Percentiles rank a stretch among this genome's conserved stretches.
Conservation (phyloP, 2,329 filamentous ascomycete genomes). For the Paraconiothyrium brasiliense region DNA sequence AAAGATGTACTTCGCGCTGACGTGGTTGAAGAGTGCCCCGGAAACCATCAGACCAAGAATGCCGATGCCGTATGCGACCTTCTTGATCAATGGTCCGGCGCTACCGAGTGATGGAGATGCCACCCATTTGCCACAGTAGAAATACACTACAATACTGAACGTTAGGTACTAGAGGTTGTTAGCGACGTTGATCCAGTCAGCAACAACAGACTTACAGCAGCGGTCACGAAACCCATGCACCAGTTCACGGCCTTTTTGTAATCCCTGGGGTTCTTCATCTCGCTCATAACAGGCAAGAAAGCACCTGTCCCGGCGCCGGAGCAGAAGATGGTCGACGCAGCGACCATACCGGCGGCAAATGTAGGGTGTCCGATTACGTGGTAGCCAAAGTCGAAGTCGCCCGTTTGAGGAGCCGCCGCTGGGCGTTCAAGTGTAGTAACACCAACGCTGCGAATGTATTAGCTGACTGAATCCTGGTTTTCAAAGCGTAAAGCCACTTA, state of each 20-base stretch:
- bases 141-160: slow-evolving; percentile 68
- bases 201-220: slow-evolving; percentile 53
- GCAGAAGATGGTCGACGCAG: slow-evolving; percentile 66
- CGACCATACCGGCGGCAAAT: slow-evolving; percentile 68
- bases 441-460: slow-evolving; percentile 51
- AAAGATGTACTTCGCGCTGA: slow-evolving; percentile 64
- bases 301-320: slow-evolving; percentile 67
- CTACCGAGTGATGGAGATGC: slow-evolving; percentile 68
- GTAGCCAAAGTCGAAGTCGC: slow-evolving; percentile 68
- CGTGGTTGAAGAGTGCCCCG: slow-evolving; percentile 58
- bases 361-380: slow-evolving; percentile 64
- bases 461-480: slow-evolving; percentile 1
- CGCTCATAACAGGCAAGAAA: slow-evolving; percentile 71
- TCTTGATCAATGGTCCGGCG: slow-evolving; percentile 67
- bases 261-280: slow-evolving; percentile 68
- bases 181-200: background rate
- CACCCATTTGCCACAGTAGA: slow-evolving; percentile 69
- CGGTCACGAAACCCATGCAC: slow-evolving; percentile 66
- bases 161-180: slow-evolving; percentile 21
- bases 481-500: slow-evolving; percentile 13
- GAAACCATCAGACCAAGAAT: slow-evolving; percentile 64
- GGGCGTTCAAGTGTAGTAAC: slow-evolving; percentile 67
- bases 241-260: slow-evolving; percentile 69
- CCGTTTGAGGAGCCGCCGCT: slow-evolving; percentile 67
- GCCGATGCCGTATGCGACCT: slow-evolving; percentile 67